These are phyloP conservation scores for Gigaspora rosea DNA, from an alignment of 192 early-diverging fungal species.

Conservation along the genomic window DNA sequence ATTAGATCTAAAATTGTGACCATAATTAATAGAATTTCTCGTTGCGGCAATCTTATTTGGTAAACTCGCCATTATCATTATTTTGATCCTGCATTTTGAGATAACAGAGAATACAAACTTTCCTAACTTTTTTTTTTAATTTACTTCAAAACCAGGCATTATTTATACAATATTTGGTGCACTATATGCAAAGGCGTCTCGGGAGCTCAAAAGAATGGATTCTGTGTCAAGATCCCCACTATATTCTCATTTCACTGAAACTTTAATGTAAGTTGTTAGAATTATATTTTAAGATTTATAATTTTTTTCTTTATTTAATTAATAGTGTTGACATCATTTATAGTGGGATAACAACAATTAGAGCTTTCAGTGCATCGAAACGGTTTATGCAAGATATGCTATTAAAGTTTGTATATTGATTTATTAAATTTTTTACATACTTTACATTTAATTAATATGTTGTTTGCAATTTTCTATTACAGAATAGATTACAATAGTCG, in stretches of 20 bases:
- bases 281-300: not conserved
- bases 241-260: constrained; percentile 70
- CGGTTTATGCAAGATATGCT: constrained; percentile 51
- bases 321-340: not conserved
- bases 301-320: not conserved
- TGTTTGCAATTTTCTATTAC: no score
- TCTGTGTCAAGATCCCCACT: constrained; percentile 72
- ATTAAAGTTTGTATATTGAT: constrained; percentile 26
- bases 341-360: constrained; percentile 73
- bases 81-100: not conserved
- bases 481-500: no score
- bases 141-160: constrained; percentile 8
- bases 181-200: constrained; percentile 74
- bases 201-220: constrained; percentile 80
- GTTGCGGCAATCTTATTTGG: not conserved
- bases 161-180: constrained; percentile 68
- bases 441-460: constrained; percentile 34
- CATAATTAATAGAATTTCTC: not conserved
- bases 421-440: not conserved
- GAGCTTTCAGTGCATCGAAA: constrained; percentile 66
- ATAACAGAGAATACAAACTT: not conserved
- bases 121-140: not conserved
- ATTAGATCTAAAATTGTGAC: no score
- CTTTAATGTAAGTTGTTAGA: constrained; percentile 46
- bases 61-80: no score